Base-by-base conservation (phyloP, 2,329 filamentous ascomycete genomes). In the Pezicula carpinea region DNA sequence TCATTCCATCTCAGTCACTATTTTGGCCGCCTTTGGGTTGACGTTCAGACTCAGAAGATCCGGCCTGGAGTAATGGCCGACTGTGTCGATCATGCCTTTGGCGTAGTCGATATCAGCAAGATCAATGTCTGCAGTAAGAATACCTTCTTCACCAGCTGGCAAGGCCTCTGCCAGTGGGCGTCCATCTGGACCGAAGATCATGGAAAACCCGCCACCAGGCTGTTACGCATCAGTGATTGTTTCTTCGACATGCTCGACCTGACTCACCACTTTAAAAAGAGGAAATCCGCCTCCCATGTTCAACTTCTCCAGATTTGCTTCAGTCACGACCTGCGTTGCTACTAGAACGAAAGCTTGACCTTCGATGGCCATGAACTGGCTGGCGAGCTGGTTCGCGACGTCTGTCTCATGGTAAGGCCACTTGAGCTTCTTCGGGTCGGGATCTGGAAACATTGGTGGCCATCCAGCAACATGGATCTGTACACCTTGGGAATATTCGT, bases 111-210 rank as follows among this genome's bases (percentile, higher is more conserved):
- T 48, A 31, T 48, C 39, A 15, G 34, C 36, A 26, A 51, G 31
- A 29, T 38, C 58, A n/a, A 70, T 56, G 47, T 70, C 65, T 0
- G 65, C 64, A 29, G 63, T 65, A 14, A 70, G 49, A 11, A 71
- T 63, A 0, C 64, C 67, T 45, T 69, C 66, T 8, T 51, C 56
- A 1, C 56, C 56, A 5, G 56, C 44, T 2, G 51, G 56, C 0
- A 64, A 41, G 0, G 60, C 52, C 40, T 66, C 57, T 2, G 51
- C 52, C 0, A 67, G 50, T 11, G 58, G 49, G 13, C 57, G 42
- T 35, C 66, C 58, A 47, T 62, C 57, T 2, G 64, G 63, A 2
- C 56, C 58, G 15, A 61, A 65, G 21, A 66, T 66, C 58, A 64
- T 65, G 7, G 56, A 50, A 41, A 61, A 62, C 1, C 59, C 61